These are phyloP conservation scores for Grosmannia huntii DNA, from an alignment of 2,329 filamentous ascomycete genomes.

Conservation along the genomic window DNA sequence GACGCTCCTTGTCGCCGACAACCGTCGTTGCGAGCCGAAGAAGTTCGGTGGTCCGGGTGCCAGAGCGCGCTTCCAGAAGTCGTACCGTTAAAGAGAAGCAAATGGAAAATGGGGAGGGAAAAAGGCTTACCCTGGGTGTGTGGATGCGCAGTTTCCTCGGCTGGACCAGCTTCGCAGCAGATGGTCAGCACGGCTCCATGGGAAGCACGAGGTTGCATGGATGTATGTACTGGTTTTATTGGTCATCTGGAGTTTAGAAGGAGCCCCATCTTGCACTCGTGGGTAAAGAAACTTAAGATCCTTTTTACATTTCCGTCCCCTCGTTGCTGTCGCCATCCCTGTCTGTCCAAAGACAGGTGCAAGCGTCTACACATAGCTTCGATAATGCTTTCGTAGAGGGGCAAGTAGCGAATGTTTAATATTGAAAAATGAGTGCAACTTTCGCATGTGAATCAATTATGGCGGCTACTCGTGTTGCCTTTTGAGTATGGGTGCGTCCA, in stretches of 20 bases:
- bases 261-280: not conserved
- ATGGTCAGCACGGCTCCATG: not conserved
- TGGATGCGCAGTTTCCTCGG: not conserved
- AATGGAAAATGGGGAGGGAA: not conserved
- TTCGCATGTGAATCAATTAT: too few species aligned
- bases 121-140: not conserved
- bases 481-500: too few species aligned
- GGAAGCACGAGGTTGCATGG: constrained; percentile 4
- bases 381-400: too few species aligned
- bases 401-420: too few species aligned
- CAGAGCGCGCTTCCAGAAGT: constrained; percentile 95
- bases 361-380: too few species aligned
- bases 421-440: too few species aligned
- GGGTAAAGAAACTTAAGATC: constrained; percentile 13
- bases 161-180: not conserved
- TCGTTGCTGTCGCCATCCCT: constrained; percentile 21
- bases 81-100: constrained; percentile 67
- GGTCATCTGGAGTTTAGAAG: constrained; percentile 9
- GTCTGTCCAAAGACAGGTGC: not conserved
- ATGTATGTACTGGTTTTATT: constrained; percentile 6
- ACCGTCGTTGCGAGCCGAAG: constrained; percentile 98
- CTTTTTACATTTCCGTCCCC: constrained; percentile 25
- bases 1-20: constrained; percentile 88
- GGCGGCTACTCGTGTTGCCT: too few species aligned
- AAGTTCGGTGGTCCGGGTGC: constrained; percentile 92